Base-by-base conservation (phyloP, 345 rosid genomes). In the Mallotus nudiflorus region DNA sequence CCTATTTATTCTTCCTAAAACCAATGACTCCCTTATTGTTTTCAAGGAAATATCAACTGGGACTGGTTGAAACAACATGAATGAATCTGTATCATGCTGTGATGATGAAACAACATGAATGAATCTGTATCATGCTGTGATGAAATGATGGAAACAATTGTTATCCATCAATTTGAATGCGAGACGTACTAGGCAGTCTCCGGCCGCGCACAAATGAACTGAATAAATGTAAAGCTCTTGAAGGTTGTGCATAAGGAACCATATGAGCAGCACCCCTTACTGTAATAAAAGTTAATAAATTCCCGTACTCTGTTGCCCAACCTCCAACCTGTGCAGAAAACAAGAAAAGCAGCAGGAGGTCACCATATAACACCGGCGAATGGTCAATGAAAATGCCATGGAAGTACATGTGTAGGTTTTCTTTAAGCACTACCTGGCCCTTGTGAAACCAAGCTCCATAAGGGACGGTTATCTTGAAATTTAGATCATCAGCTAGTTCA, bases 191-290 rank as follows among this genome's bases (percentile, higher is more conserved):
- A 0, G 92, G 97, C 73, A 92, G 72, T 77, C 90, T 85, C 70
- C 82, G 78, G 66, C 93, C 92, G 4, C 56, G 81, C 10, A 89
- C 85, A 66, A 93, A 93, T 37, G 88, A 83, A 52, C 80, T 83
- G 78, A 93, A 93, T 72, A 93, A 76, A 84, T 88, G 97, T 75
- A 93, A 70, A 48, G 97, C 88, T 80, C 93, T 82, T 69, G 96
- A 88, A 51, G 97, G 96, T 66, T 94, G 96, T 9, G 97, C 83
- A 44, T 85, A 89, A 0, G 98, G 98, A 53, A 94, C 98, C 98
- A 94, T 94, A 84, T 94, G 98, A 40, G 96, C 85, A 14, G 98
- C 93, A 24, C 95, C 96, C 59, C 98, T 79, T 12, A 91, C 96
- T 0, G 95, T 93, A 49, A 86, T 90, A 68, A 94, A 94, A 12